Conservation (phyloP, 768 basidiomycete species). For the Amanita pallidorosea region DNA sequence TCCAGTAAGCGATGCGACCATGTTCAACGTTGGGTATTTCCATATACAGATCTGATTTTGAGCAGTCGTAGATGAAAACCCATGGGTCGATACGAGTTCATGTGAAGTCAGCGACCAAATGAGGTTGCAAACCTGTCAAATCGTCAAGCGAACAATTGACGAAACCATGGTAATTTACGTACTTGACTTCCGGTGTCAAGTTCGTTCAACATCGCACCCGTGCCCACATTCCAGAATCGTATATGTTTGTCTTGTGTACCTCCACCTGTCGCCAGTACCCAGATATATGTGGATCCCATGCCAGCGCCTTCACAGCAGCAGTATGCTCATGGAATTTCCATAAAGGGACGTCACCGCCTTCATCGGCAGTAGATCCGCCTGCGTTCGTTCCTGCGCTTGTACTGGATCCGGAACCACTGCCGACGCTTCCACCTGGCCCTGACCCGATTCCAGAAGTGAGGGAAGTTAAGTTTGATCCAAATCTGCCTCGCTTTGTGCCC, state of each 20-base stretch:
- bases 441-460: constrained; percentile 4
- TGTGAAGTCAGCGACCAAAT: constrained; percentile 95
- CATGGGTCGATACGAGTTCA: constrained; percentile 96
- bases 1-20: constrained; percentile 90
- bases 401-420: background rate
- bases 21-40: constrained; percentile 88
- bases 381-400: background rate
- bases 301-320: constrained; percentile 95
- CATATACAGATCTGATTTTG: constrained; percentile 96
- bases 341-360: constrained; percentile 51
- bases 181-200: constrained; percentile 97
- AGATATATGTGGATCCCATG: constrained; percentile 93
- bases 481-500: constrained; percentile 39
- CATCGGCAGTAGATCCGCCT: constrained; percentile 14
- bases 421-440: constrained; percentile 9
- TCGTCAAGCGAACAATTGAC: constrained; percentile 7
- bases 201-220: constrained; percentile 75
- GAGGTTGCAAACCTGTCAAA: constrained; percentile 82
- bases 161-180: constrained; percentile 13
- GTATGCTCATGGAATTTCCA: constrained; percentile 97
- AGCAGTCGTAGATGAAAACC: constrained; percentile 86
- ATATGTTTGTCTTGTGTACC: constrained; percentile 99
- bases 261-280: constrained; percentile 87
- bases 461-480: constrained; percentile 9
- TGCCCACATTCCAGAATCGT: constrained; percentile 91